Conservation (phyloP, 2,329 filamentous ascomycete genomes). For the Ceratocystis smalleyi region DNA sequence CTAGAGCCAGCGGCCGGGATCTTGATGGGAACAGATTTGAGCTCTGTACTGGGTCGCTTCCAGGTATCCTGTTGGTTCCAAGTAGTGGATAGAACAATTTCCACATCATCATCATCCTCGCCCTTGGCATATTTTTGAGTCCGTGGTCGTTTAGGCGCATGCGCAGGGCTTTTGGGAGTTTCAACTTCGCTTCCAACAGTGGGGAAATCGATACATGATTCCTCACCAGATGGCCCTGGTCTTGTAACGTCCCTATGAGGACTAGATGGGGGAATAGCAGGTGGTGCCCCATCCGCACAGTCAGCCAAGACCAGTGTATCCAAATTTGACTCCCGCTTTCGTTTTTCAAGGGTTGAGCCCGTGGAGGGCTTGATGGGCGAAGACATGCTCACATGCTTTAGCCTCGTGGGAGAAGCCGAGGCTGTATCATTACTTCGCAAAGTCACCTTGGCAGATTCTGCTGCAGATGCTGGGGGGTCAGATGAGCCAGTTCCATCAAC, state of each 20-base stretch:
- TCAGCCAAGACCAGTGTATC: neutral
- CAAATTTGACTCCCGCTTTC: neutral
- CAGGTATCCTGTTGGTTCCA: neutral
- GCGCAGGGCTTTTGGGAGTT: neutral
- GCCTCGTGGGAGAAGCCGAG: too few relatives aligned
- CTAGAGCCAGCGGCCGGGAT: neutral
- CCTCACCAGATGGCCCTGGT: neutral
- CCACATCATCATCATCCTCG: neutral
- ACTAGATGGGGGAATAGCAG: neutral
- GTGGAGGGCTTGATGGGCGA: neutral
- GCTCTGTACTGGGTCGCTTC: neutral
- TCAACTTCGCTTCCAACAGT: neutral
- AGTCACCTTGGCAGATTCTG: neutral
- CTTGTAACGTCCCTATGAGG: neutral
- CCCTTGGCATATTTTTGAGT: neutral
- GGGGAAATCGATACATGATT: neutral
- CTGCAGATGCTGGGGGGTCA: neutral
- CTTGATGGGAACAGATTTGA: neutral
- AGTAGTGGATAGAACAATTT: neutral
- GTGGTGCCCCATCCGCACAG: neutral
- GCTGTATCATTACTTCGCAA: neutral
- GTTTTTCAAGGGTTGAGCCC: neutral
- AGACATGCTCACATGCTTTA: conserved; percentile 6
- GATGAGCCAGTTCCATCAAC: conserved; percentile 11
- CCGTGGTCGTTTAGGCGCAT: conserved; percentile 4